Percentiles rank a stretch among this genome's conserved stretches.
Conservation (phyloP, 805 yeast species). For the Yarrowia divulgata region DNA sequence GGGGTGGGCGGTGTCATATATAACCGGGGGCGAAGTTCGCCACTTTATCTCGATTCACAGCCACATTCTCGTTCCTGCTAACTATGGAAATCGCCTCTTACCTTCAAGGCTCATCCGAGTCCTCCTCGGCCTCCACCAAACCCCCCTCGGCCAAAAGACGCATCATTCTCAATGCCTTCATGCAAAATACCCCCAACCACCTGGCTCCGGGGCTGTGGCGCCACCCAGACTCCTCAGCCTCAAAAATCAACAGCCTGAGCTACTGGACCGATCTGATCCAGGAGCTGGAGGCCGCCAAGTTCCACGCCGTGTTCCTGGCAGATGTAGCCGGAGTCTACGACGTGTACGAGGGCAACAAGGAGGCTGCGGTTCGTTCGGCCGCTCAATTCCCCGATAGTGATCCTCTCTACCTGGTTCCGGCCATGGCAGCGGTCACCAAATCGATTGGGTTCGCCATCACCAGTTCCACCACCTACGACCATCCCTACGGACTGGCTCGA, state of each 20-base stretch:
- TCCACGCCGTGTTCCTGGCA: slow-evolving; percentile 53
- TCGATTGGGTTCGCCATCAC: slow-evolving; percentile 55
- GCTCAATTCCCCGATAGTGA: slow-evolving; percentile 53
- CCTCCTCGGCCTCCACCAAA: not conserved
- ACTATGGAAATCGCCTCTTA: slow-evolving; percentile 16
- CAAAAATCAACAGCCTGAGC: slow-evolving; percentile 46
- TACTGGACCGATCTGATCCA: slow-evolving; percentile 54
- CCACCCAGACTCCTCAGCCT: slow-evolving; percentile 52
- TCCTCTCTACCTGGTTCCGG: slow-evolving; percentile 53
- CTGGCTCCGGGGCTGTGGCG: slow-evolving; percentile 52
- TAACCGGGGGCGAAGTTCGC: not conserved
- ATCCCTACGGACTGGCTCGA: slow-evolving; percentile 55
- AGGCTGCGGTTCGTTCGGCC: slow-evolving; percentile 50
- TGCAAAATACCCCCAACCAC: slow-evolving; percentile 48
- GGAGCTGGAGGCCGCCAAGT: slow-evolving; percentile 52
- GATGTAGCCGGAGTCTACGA: slow-evolving; percentile 55
- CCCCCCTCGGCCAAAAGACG: slow-evolving; percentile 42
- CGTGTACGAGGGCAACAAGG: slow-evolving; percentile 54
- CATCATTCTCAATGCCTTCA: slow-evolving; percentile 53
- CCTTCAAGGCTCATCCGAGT: not conserved
- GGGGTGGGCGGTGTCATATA: not conserved
- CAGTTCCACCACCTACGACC: slow-evolving; percentile 55
- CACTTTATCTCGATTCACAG: slow-evolving; percentile 7
- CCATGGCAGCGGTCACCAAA: slow-evolving; percentile 56
- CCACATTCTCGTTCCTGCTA: not conserved